phyloP scores from a whole-genome alignment of 2,329 filamentous ascomycete species.

The Aspergillus thermomutatus region DNA sequence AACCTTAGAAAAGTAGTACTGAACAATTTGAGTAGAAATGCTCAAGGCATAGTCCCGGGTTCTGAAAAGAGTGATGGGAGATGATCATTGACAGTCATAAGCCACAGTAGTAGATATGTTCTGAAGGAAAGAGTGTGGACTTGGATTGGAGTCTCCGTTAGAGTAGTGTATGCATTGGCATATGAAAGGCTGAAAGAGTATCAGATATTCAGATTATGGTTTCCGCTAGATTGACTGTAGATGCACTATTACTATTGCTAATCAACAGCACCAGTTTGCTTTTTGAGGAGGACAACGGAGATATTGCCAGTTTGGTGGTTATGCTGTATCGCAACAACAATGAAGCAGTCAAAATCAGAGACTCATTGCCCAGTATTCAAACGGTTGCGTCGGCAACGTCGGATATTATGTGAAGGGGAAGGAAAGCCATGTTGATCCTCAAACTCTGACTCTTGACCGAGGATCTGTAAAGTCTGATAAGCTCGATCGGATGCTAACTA shows the following conservation, averaged over 20 bases:
- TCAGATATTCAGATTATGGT: background rate
- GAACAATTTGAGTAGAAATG: no score
- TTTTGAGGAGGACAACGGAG: background rate
- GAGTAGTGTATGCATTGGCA: background rate
- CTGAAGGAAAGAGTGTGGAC: background rate
- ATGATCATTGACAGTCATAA: background rate
- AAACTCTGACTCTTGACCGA: background rate
- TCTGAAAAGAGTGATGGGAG: background rate
- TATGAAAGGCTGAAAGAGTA: background rate
- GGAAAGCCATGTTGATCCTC: background rate
- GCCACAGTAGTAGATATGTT: background rate
- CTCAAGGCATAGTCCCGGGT: no score
- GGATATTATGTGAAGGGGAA: background rate
- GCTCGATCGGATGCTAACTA: background rate
- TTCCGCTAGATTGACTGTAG: background rate
- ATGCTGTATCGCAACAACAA: background rate
- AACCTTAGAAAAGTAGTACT: no score
- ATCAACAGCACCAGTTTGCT: background rate
- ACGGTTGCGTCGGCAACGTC: background rate
- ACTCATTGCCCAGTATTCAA: background rate
- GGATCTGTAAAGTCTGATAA: background rate
- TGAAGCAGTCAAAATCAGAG: background rate
- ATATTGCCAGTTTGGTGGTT: background rate
- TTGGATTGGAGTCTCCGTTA: background rate
- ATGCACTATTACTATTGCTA: background rate